Conservation (phyloP, 2,329 filamentous ascomycete genomes). For the Fusarium sp. region DNA sequence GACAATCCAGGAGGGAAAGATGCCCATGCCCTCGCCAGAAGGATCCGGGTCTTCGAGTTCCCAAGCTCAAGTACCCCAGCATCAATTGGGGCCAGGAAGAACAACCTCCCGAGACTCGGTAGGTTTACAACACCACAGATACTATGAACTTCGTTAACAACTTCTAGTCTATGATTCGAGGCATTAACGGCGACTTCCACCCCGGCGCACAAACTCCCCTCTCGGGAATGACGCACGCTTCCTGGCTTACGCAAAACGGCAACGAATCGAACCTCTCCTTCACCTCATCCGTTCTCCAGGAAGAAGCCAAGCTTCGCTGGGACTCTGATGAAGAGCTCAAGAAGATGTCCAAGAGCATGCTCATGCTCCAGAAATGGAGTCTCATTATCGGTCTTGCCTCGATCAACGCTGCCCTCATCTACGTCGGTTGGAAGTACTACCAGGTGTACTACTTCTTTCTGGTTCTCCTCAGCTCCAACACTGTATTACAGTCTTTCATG, state of each 20-base stretch:
- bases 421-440: constrained; percentile 52
- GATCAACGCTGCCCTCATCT: constrained; percentile 53
- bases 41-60: constrained; percentile 26
- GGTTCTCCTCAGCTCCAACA: constrained; percentile 59
- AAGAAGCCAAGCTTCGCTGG: constrained; percentile 55
- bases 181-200: constrained; percentile 48
- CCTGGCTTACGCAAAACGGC: constrained; percentile 49
- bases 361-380: constrained; percentile 54
- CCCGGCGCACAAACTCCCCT: constrained; percentile 49
- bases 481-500: constrained; percentile 56
- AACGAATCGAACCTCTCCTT: constrained; percentile 52
- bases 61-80: constrained; percentile 20
- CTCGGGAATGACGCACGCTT: constrained; percentile 47
- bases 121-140: background rate
- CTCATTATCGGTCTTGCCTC: constrained; percentile 51
- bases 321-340: constrained; percentile 55
- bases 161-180: constrained; percentile 49
- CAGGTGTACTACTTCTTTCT: constrained; percentile 58
- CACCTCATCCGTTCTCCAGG: constrained; percentile 51
- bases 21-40: background rate
- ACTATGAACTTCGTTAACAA: background rate
- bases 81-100: constrained; percentile 23
- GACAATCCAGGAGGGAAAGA: constrained; percentile 15
- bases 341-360: constrained; percentile 52
- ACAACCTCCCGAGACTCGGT: constrained; percentile 48